Evolutionary conservation across 495 filamentous ascomycete species (phyloP).

Genomic region (Hamigera avellanea): DNA sequence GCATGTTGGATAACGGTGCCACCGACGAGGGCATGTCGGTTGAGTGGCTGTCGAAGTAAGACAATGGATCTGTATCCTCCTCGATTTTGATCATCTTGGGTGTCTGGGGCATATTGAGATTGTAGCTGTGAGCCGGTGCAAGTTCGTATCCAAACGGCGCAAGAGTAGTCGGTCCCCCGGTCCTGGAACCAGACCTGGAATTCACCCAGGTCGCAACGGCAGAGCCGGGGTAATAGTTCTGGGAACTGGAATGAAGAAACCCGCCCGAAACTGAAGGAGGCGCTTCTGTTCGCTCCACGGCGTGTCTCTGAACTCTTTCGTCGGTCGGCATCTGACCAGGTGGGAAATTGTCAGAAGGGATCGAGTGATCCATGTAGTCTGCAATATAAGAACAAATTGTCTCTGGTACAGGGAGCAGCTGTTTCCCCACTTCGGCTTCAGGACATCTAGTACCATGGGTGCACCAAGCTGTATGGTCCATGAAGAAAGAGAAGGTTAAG

Average conservation of each 20-base stretch:
- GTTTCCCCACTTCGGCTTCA: too few species aligned
- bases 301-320: slow-evolving; percentile 11
- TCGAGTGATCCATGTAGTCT: slow-evolving; percentile 15
- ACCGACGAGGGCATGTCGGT: neutral
- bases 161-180: slow-evolving; percentile 13
- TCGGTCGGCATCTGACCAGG: slow-evolving; percentile 15
- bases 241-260: slow-evolving; percentile 8
- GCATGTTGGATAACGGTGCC: neutral
- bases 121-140: too few species aligned
- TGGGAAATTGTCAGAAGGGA: slow-evolving; percentile 2
- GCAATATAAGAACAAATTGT: too few species aligned
- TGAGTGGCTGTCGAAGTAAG: neutral
- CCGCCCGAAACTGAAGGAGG: slow-evolving; percentile 6
- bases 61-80: neutral
- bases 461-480: too few species aligned
- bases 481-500: too few species aligned
- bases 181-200: too few species aligned
- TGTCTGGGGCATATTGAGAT: too few species aligned
- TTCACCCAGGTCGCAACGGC: too few species aligned
- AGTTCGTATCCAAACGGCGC: too few species aligned
- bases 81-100: too few species aligned
- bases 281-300: slow-evolving; percentile 12
- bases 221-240: slow-evolving; percentile 8
- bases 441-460: too few species aligned
- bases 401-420: too few species aligned